Evolutionary conservation across 352 stramenopile species (phyloP).

Genomic region (Phytophthora syringae): DNA sequence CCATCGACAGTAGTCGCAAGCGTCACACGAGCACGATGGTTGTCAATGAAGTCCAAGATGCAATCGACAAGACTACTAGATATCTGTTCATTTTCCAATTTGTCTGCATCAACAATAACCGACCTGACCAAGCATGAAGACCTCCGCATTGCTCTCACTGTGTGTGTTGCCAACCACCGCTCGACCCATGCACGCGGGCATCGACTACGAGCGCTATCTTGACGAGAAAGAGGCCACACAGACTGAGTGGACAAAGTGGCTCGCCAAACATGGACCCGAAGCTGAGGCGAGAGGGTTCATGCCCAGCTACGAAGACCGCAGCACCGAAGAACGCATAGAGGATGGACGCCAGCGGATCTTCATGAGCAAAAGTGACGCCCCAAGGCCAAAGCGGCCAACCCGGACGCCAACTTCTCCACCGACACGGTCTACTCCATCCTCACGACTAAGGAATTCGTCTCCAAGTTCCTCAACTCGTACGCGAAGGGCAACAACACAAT

Average conservation of each 20-base stretch:
- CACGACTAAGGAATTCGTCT: slow-evolving; percentile 44
- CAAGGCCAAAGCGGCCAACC: slow-evolving; percentile 25
- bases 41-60: too few relatives aligned
- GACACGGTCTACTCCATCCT: slow-evolving; percentile 42
- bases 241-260: slow-evolving; percentile 19
- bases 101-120: too few relatives aligned
- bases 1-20: too few relatives aligned
- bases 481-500: slow-evolving; percentile 15
- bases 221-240: slow-evolving; percentile 27
- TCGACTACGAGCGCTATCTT: slow-evolving; percentile 45
- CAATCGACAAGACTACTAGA: too few relatives aligned
- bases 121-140: slow-evolving; percentile 6
- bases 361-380: slow-evolving; percentile 33
- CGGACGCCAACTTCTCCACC: slow-evolving; percentile 43
- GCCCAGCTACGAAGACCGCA: slow-evolving; percentile 22
- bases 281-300: slow-evolving; percentile 18
- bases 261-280: neutral
- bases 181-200: slow-evolving; percentile 33
- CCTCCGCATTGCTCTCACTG: neutral
- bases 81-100: slow-evolving; percentile 16
- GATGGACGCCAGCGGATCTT: slow-evolving; percentile 40
- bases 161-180: slow-evolving; percentile 1
- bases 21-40: too few relatives aligned
- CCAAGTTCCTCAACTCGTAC: slow-evolving; percentile 33
- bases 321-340: slow-evolving; percentile 29